Percentiles rank a stretch among this genome's conserved stretches.
phyloP scores from a whole-genome alignment of 495 filamentous ascomycete genomes.

The Xylaria flabelliformis region DNA sequence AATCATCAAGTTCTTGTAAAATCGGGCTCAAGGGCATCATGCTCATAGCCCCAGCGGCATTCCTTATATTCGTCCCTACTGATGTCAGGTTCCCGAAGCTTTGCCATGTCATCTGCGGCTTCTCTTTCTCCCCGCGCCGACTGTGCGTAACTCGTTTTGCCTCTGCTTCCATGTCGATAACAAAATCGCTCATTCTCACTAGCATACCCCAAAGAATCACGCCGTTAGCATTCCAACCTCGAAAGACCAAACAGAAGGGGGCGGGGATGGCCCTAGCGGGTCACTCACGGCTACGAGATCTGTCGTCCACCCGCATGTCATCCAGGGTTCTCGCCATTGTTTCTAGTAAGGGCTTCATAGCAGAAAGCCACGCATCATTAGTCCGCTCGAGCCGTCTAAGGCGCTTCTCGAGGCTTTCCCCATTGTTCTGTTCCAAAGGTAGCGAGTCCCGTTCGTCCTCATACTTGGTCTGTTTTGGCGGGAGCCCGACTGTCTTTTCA shows the following conservation, averaged over 20 bases:
- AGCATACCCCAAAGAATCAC: not conserved
- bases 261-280: not conserved
- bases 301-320: slow-evolving; percentile 32
- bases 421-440: slow-evolving; percentile 14
- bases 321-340: slow-evolving; percentile 35
- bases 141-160: slow-evolving; percentile 8
- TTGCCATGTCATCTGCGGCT: not conserved
- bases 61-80: not conserved
- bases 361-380: slow-evolving; percentile 33
- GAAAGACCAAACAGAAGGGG: not conserved
- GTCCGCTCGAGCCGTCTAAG: slow-evolving; percentile 34
- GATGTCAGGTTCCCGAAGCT: not conserved
- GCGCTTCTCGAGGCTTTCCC: slow-evolving; percentile 32
- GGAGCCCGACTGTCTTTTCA: slow-evolving; percentile 25
- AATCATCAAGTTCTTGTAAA: slow-evolving; percentile 15
- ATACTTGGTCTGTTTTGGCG: slow-evolving; percentile 5
- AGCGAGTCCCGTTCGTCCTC: slow-evolving; percentile 4
- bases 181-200: slow-evolving; percentile 30
- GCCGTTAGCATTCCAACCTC: not conserved
- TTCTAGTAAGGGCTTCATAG: slow-evolving; percentile 29
- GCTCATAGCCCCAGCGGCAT: not conserved
- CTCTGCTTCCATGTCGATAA: slow-evolving; percentile 25
- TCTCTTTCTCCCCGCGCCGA: slow-evolving; percentile 4
- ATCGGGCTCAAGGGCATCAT: slow-evolving; percentile 2
- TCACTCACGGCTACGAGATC: slow-evolving; percentile 24